Base-by-base conservation (phyloP, 176 grass and related monocot genomes). In the Guadua angustifolia region DNA sequence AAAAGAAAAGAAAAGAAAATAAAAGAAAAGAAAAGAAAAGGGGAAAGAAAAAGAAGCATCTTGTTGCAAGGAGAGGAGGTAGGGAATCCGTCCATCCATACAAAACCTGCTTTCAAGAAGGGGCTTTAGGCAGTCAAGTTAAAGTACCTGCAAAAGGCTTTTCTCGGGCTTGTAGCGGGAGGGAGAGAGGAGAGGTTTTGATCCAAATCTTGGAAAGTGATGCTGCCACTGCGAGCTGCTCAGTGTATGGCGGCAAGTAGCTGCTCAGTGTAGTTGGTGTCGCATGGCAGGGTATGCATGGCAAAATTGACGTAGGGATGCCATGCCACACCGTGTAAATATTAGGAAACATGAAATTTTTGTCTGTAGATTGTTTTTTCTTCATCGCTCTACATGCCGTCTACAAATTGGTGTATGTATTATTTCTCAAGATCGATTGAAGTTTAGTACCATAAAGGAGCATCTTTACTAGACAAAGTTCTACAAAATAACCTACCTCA, bases 21-120 rank as follows among this genome's bases (percentile, higher is more conserved):
- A 45, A 81, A 81, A 67, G 32, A 32, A 69, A 73, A 69, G 10
- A 36, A 36, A 36, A 36, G 35, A 36, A 36, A 47, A 38, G 32
- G 7, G 38, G 57, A 84, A 84, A 50, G 24, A 60, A 83, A 90
- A 90, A 90, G 88, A 65, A 49, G 84, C 88, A 83, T 90, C 84
- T 79, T 79, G 88, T 66, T 83, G 74, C 45, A 18, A 58, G 57
- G 67, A 50, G 4, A 32, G 25, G 60, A 36, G 35, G 3, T 36
- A 36, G 58, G 71, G 79, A 86, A 90, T 90, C 84, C 80, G 56
- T 58, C 19, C 72, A 25, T 82, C 55, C 78, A 75, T 57, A 50
- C 53, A 47, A 71, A 80, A 29, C 67, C 26, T 55, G 69, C 73
- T 85, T 53, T 73, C 70, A 78, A 36, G 73, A n/a, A 73, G 73